Evolutionary conservation across 495 filamentous ascomycete species (phyloP).

Genomic region (Penicillium canariense): DNA sequence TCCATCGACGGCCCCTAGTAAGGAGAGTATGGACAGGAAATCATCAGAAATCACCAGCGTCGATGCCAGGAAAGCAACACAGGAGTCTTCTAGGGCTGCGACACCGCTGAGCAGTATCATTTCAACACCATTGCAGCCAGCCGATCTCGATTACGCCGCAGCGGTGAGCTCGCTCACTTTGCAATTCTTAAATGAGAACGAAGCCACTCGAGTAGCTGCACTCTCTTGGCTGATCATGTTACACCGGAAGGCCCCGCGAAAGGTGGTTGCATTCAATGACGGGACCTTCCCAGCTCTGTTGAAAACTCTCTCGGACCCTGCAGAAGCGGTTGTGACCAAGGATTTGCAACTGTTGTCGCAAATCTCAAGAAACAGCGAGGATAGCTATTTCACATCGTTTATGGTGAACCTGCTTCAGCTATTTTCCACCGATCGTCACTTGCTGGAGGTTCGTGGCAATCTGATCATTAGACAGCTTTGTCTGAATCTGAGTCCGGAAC

Average conservation of each 20-base stretch:
- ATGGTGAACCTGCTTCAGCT: constrained; percentile 96
- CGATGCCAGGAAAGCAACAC: constrained; percentile 33
- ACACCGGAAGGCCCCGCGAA: constrained; percentile 88
- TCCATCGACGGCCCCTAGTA: constrained; percentile 44
- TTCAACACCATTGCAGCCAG: constrained; percentile 45
- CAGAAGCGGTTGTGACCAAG: constrained; percentile 92
- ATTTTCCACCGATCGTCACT: constrained; percentile 86
- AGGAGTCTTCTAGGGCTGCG: constrained; percentile 43
- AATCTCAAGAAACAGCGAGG: constrained; percentile 93
- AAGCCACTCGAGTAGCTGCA: constrained; percentile 90
- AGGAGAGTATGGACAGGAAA: constrained; percentile 52
- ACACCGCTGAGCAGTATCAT: constrained; percentile 45
- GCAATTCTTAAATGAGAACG: constrained; percentile 94
- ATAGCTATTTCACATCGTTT: constrained; percentile 94
- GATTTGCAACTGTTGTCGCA: constrained; percentile 94
- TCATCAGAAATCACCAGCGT: constrained; percentile 35
- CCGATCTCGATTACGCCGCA: constrained; percentile 91
- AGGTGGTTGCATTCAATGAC: constrained; percentile 93
- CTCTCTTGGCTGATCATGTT: constrained; percentile 97
- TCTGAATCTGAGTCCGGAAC: constrained; percentile 84
- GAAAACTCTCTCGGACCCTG: constrained; percentile 93
- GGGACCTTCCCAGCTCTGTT: constrained; percentile 94
- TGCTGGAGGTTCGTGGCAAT: constrained; percentile 91
- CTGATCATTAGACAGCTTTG: constrained; percentile 95
- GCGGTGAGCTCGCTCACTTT: constrained; percentile 93